phyloP scores from a whole-genome alignment of 2,329 filamentous ascomycete species.

The Pseudogymnoascus sp. region DNA sequence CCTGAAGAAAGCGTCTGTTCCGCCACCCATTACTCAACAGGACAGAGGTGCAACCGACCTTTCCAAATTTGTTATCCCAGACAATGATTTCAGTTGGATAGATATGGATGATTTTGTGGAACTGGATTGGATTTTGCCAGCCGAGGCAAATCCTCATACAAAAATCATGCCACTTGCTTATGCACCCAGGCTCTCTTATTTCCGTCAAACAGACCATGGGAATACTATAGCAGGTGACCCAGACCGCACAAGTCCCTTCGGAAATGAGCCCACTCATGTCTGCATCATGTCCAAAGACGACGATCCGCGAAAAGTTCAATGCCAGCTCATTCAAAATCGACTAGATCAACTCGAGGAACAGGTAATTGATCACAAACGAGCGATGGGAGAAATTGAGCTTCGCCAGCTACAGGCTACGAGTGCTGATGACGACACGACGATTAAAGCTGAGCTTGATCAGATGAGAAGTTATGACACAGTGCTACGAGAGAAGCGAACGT shows the following conservation, averaged over 20 bases:
- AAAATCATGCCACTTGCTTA: conserved; percentile 89
- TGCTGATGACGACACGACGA: conserved; percentile 38
- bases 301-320: conserved; percentile 82
- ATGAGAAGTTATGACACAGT: conserved; percentile 47
- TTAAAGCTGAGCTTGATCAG: conserved; percentile 53
- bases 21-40: conserved; percentile 43
- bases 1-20: conserved; percentile 50
- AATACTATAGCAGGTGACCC: conserved; percentile 72
- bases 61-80: conserved; percentile 88
- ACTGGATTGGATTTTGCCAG: conserved; percentile 88
- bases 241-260: conserved; percentile 79
- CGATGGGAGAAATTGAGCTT: conserved; percentile 68
- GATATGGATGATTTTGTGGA: conserved; percentile 99
- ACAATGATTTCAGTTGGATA: conserved; percentile 93
- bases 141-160: conserved; percentile 82
- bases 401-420: conserved; percentile 39
- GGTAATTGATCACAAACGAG: conserved; percentile 63
- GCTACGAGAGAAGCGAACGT: conserved; percentile 48
- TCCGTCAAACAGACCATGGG: conserved; percentile 89
- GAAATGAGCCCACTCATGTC: conserved; percentile 84
- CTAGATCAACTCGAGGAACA: conserved; percentile 72
- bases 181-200: conserved; percentile 93
- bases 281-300: conserved; percentile 91
- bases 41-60: conserved; percentile 58
- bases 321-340: conserved; percentile 72